Evolutionary conservation across 345 rosid genomes (phyloP), one percentile per base, ranked within the genome.

Genomic region (Toxicodendron radicans): DNA sequence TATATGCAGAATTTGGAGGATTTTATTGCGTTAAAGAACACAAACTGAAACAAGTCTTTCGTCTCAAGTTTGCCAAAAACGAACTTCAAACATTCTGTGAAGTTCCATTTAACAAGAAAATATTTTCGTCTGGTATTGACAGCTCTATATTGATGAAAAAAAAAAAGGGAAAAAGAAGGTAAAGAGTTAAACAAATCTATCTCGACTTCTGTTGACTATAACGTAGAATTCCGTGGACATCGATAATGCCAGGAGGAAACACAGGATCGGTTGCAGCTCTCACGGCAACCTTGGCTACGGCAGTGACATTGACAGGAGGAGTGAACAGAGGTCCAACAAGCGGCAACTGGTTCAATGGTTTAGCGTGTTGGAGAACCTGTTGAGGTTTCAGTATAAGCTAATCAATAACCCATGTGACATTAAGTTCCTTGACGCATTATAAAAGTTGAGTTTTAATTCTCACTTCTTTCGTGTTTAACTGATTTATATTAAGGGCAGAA

Each of bases 241-340:
- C 90, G 5, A 88, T 10, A 2, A 88, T 75, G 52, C 90, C 92
- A 0, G 92, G 88, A 58, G 92, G 92, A 58, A 88, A 86, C 32
- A 86, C 92, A 1, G 87, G 88, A 77, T 86, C 92, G 0, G 81
- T 88, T 45, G 92, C 89, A 1, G 85, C 92, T 76, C 92, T 78
- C 41, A 88, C 75, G 3, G 88, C 88, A 60, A 86, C 88, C 75
- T 83, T 86, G 16, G 87, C 87, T 53, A 86, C 87, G 0, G 85
- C 83, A 30, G 79, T 81, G 16, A 84, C 90, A 33, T 72, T 83
- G 51, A 81, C 88, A 0, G 92, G 92, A 48, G 91, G 85, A 30
- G 85, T 86, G 74, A 88, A 84, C 27, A 84, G 80, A 4, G 89
- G 89, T 2, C 92, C 90, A 0, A 88, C 75, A 0, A 88, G 76